A percentile compares a stretch with the other conserved stretches of the same genome.
Evolutionary conservation across 176 grass and related monocot species (phyloP).

Genomic region (Triticum turgidum): DNA sequence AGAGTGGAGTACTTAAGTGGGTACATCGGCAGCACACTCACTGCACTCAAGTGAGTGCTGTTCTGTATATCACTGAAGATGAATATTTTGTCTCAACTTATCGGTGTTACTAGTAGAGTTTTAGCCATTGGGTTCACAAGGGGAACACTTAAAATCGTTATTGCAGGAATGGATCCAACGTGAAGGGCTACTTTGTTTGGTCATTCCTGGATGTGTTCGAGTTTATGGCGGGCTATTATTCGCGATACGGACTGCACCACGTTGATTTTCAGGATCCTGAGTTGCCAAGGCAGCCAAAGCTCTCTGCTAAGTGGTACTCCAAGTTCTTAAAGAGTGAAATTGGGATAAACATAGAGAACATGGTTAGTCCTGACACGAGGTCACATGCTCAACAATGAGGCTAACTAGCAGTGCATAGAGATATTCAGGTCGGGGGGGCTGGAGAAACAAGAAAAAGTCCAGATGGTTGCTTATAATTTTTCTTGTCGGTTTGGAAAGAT

Average conservation of each 20-base stretch:
- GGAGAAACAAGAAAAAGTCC: not conserved
- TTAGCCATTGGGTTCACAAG: not conserved
- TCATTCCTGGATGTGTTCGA: conserved; percentile 71
- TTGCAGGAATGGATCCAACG: conserved; percentile 59
- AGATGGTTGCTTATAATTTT: not conserved
- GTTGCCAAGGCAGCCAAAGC: conserved; percentile 44
- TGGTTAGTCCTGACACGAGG: not conserved
- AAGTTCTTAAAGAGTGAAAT: conserved; percentile 45
- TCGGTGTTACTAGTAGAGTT: no score
- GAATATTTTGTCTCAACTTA: not conserved
- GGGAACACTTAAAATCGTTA: not conserved
- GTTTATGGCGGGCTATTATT: conserved; percentile 44
- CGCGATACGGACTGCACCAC: conserved; percentile 36
- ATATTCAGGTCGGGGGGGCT: not conserved
- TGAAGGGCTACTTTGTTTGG: conserved; percentile 76
- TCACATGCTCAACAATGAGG: conserved; percentile 28
- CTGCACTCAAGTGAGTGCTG: conserved; percentile 46
- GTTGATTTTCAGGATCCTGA: conserved; percentile 47
- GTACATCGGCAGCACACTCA: conserved; percentile 53
- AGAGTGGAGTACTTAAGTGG: conserved; percentile 62
- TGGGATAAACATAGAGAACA: conserved; percentile 15
- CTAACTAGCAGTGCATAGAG: not conserved
- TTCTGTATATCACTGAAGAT: not conserved
- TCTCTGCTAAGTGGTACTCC: conserved; percentile 61
- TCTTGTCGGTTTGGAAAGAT: not conserved